Conservation (phyloP, 192 early-diverging fungal genomes). For the Fimicolochytrium jonesii region DNA sequence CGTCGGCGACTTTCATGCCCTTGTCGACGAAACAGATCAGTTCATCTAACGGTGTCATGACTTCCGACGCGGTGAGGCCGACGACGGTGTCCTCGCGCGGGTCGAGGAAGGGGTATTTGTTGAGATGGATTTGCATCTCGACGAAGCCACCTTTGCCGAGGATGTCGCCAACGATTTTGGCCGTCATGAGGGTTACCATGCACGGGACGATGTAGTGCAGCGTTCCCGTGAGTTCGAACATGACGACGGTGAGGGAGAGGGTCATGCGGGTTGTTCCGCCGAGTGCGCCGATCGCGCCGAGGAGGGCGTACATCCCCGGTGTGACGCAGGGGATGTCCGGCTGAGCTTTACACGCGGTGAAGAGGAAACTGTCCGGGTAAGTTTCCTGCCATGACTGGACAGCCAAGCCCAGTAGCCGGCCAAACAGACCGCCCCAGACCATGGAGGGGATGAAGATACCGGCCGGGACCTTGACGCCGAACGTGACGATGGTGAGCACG, state of each 20-base stretch:
- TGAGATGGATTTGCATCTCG: constrained; percentile 27
- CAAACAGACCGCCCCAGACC: constrained; percentile 74
- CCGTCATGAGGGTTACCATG: constrained; percentile 61
- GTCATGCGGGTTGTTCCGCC: constrained; percentile 49
- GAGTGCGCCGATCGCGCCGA: constrained; percentile 89
- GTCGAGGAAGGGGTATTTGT: constrained; percentile 49
- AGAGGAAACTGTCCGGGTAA: constrained; percentile 60
- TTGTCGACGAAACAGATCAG: constrained; percentile 28
- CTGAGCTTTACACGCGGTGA: constrained; percentile 70
- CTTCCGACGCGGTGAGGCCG: constrained; percentile 78
- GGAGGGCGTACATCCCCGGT: constrained; percentile 90
- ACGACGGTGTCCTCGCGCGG: constrained; percentile 33
- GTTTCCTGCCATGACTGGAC: constrained; percentile 69
- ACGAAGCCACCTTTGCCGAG: constrained; percentile 43
- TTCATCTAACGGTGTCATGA: constrained; percentile 65
- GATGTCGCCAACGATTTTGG: constrained; percentile 51
- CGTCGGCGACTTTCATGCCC: constrained; percentile 35
- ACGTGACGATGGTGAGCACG: constrained; percentile 36
- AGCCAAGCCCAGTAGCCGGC: constrained; percentile 81
- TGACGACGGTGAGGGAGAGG: constrained; percentile 74
- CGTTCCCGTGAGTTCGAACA: constrained; percentile 98
- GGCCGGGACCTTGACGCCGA: constrained; percentile 41
- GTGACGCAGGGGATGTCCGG: constrained; percentile 56
- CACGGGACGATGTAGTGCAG: constrained; percentile 88
- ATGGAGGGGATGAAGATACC: constrained; percentile 52